These are phyloP conservation scores for Hypoxylon intermedium DNA, from an alignment of 495 filamentous ascomycete genomes.

Conservation along the genomic window DNA sequence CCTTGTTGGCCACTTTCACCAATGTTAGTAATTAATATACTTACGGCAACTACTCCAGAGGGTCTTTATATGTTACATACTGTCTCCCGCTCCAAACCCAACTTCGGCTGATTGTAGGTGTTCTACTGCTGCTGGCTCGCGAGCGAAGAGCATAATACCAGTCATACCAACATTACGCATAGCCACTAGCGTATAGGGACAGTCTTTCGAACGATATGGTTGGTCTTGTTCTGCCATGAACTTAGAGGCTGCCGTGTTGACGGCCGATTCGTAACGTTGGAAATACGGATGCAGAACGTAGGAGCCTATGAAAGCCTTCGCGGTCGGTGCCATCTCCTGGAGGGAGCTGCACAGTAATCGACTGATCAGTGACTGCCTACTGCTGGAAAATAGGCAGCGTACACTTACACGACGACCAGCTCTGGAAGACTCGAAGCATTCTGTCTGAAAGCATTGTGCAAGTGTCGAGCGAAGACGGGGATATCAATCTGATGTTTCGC, in stretches of 20 bases:
- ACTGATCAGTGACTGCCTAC: too few species aligned
- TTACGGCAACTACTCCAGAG: too few species aligned
- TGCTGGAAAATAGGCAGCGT: too few species aligned
- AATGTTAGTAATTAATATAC: too few species aligned
- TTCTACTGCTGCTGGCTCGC: constrained; percentile 61
- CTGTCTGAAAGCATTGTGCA: constrained; percentile 72
- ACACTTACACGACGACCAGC: constrained; percentile 66
- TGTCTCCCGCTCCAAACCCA: constrained; percentile 80
- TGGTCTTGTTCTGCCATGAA: constrained; percentile 15
- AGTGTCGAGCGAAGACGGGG: constrained; percentile 69
- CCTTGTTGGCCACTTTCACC: constrained; percentile 99
- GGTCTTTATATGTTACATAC: too few species aligned
- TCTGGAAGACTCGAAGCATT: constrained; percentile 63
- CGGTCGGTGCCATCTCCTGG: constrained; percentile 88
- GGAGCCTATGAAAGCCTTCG: constrained; percentile 85
- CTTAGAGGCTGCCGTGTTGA: constrained; percentile 67
- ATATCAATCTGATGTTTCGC: constrained; percentile 70
- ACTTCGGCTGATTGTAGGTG: constrained; percentile 74
- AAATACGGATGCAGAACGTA: constrained; percentile 80
- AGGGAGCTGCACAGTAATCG: constrained; percentile 64
- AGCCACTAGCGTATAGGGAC: constrained; percentile 56
- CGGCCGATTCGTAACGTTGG: constrained; percentile 67
- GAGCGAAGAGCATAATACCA: constrained; percentile 80
- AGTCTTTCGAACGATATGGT: constrained; percentile 31
- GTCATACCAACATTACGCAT: constrained; percentile 85